Base-by-base conservation (phyloP, 108 stramenopile genomes). In the Conticribra guillardii region DNA sequence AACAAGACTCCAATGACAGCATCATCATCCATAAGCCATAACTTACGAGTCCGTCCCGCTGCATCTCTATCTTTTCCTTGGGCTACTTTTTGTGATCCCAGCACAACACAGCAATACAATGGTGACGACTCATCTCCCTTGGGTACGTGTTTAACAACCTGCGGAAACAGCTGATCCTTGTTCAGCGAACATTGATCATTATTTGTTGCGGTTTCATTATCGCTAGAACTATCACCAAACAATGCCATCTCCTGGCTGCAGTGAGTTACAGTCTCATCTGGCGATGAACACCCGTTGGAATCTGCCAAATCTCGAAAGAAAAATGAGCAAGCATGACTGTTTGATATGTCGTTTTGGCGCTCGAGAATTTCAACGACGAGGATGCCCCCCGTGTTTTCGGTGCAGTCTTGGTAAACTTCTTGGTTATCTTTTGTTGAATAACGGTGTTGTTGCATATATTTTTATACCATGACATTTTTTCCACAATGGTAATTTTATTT, bases 271-370 rank as follows among this genome's bases (percentile, higher is more conserved):
- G n/a, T n/a, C n/a, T n/a, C n/a, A n/a, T n/a, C n/a, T n/a, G n/a
- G n/a, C n/a, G n/a, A n/a, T n/a, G n/a, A n/a, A 54, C 52, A 65
- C 15, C 31, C 64, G 64, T 87, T 87, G 11, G 60, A 51, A 48
- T 86, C 87, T 44, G 87, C 87, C 74, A 92, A 85, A 74, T 89
- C 88, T 14, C 64, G 22, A 65, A 89, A 87, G 59, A 91, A 89
- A 60, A 80, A 89, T 5, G 29, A 41, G 27, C 82, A 70, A 0
- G 84, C 87, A 41, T 87, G 64, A 9, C 54, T 57, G 62, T 85
- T 73, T 3, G 37, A 21, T 0, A 87, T 54, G 0, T 74, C 54
- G 16, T 23, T 33, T 66, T 90, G 84, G 24, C 71, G 44, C 48
- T 88, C 83, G 8, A 93, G 61, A 15, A 89, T 81, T 75, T 93